Conservation (phyloP, 1,139 yeast genomes). For the Yamadazyma conglobata region DNA sequence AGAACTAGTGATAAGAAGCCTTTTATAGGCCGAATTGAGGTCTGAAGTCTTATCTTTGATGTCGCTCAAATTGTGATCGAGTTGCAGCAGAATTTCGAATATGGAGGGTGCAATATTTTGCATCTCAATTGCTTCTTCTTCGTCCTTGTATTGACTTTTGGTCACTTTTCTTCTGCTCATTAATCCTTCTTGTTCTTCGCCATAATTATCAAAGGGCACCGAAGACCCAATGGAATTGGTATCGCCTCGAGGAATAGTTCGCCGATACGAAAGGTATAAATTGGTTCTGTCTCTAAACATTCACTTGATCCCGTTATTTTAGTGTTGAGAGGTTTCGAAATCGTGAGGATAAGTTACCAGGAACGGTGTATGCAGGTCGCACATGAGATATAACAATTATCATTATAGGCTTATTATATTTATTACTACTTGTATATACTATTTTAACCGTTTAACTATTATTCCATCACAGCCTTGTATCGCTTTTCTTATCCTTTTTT, state of each 20-base stretch:
- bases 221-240: conserved; percentile 2
- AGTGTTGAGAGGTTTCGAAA: too few species aligned
- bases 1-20: conserved; percentile 82
- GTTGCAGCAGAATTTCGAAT: conserved; percentile 67
- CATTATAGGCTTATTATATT: too few species aligned
- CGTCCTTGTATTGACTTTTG: conserved; percentile 15
- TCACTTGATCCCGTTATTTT: too few species aligned
- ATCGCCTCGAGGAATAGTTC: conserved; percentile 50
- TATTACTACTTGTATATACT: too few species aligned
- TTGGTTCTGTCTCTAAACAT: conserved; percentile 79
- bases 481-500: conserved; percentile 19
- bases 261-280: conserved; percentile 64
- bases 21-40: conserved; percentile 69
- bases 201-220: conserved; percentile 21
- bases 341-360: too few species aligned
- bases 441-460: too few species aligned
- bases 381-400: too few species aligned
- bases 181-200: conserved; percentile 57
- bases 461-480: too few species aligned
- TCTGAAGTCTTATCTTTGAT: conserved; percentile 51
- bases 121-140: conserved; percentile 35
- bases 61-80: conserved; percentile 56
- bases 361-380: too few species aligned
- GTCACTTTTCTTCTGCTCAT: conserved; percentile 22
- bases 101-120: conserved; percentile 71